phyloP scores from a whole-genome alignment of 1,284 basidiomycete genomes.

The Schizophyllum amplum region DNA sequence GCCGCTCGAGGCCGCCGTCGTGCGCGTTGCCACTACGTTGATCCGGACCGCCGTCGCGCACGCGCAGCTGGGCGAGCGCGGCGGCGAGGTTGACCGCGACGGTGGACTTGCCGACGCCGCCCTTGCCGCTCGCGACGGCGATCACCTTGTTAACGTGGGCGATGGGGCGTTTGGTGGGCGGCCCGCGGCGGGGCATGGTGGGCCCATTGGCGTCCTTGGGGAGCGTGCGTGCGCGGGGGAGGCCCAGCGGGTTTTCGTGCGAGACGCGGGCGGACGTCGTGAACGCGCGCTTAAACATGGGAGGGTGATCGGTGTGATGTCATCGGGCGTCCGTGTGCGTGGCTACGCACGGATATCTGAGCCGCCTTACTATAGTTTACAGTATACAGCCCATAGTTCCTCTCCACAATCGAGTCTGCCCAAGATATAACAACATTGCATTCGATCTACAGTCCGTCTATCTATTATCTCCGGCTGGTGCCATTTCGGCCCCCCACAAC shows the following conservation, averaged over 20 bases:
- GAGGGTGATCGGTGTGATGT: too few relatives aligned
- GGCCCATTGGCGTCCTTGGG: conserved; percentile 27
- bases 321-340: too few relatives aligned
- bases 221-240: conserved; percentile 33
- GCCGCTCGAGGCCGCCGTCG: conserved; percentile 21
- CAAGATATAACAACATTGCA: too few relatives aligned
- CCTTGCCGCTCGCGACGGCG: conserved; percentile 91
- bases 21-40: conserved; percentile 77
- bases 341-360: too few relatives aligned
- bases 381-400: too few relatives aligned
- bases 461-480: too few relatives aligned
- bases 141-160: conserved; percentile 69
- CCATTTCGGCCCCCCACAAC: too few relatives aligned
- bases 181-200: conserved; percentile 54
- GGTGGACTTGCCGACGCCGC: conserved; percentile 96
- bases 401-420: too few relatives aligned
- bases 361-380: too few relatives aligned
- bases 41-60: conserved; percentile 19
- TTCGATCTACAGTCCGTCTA: too few relatives aligned
- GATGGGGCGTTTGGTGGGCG: conserved; percentile 48
- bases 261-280: neutral
- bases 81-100: conserved; percentile 56
- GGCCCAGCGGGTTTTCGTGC: conserved; percentile 46
- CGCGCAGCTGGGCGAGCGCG: neutral
- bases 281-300: too few relatives aligned